Percentiles rank a stretch among this genome's conserved stretches.
Evolutionary conservation across 257 asterid genomes (phyloP).

Genomic region (Vinca minor): DNA sequence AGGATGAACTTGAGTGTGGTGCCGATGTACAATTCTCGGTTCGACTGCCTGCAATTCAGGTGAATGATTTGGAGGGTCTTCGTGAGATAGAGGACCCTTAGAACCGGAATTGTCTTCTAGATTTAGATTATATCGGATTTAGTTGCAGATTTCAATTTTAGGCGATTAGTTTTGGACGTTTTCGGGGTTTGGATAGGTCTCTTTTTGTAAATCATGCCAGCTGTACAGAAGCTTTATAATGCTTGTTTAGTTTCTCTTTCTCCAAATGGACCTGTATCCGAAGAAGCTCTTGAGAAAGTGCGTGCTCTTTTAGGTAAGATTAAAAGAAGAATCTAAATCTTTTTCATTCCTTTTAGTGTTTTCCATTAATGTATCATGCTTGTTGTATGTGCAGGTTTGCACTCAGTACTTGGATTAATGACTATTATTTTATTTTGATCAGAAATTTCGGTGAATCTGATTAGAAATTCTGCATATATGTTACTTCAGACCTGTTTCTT

Average conservation of each 20-base stretch:
- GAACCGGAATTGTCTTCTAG: constrained; percentile 8
- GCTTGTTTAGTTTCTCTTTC: constrained; percentile 83
- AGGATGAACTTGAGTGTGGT: constrained; percentile 10
- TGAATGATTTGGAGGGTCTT: constrained; percentile 21
- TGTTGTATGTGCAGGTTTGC: not conserved
- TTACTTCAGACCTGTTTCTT: not conserved
- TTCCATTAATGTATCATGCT: not conserved
- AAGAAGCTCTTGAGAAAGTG: constrained; percentile 81
- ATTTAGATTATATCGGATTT: not conserved
- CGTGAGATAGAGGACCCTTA: constrained; percentile 33
- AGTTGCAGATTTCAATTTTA: constrained; percentile 5
- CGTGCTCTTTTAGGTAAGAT: constrained; percentile 75
- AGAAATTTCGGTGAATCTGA: constrained; percentile 10
- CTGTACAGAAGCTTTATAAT: constrained; percentile 93
- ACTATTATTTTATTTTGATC: not conserved
- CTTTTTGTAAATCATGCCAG: constrained; percentile 75
- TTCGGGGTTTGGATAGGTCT: constrained; percentile 19
- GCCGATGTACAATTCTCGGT: constrained; percentile 7
- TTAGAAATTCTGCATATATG: not conserved
- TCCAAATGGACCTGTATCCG: constrained; percentile 87
- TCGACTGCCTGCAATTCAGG: constrained; percentile 7
- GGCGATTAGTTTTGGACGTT: constrained; percentile 21
- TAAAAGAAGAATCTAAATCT: constrained; percentile 3
- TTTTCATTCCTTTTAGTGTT: not conserved
- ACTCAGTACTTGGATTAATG: not conserved